Evolutionary conservation across 163 green algal genomes (phyloP).

Genomic region (Botryococcus braunii): DNA sequence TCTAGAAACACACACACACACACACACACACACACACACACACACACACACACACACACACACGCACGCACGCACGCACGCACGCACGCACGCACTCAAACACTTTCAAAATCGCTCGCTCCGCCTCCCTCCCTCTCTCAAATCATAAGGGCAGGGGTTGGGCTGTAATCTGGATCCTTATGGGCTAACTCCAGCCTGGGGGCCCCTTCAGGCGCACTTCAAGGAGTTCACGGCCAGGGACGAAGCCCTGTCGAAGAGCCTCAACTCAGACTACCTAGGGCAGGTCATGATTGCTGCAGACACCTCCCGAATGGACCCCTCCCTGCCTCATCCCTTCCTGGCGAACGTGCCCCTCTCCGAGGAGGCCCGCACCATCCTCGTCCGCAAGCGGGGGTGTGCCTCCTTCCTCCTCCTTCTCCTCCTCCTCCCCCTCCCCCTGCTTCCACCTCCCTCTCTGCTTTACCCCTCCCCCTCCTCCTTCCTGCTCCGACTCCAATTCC

Average conservation of each 20-base stretch:
- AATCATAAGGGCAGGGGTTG: too few species aligned
- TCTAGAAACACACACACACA: too few species aligned
- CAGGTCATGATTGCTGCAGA: conserved; percentile 34
- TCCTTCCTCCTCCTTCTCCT: neutral
- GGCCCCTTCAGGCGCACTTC: conserved; percentile 27
- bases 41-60: too few species aligned
- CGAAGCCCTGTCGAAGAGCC: conserved; percentile 24
- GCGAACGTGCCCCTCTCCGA: conserved; percentile 15
- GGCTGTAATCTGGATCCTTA: neutral
- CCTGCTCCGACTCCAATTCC: too few species aligned
- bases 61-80: neutral
- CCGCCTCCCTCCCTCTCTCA: neutral
- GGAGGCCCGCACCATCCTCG: conserved; percentile 29
- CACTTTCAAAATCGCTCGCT: neutral
- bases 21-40: too few species aligned
- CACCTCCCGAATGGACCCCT: conserved; percentile 15
- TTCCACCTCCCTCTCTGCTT: too few species aligned
- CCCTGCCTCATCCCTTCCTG: conserved; percentile 15
- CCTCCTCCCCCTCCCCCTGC: neutral
- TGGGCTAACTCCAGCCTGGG: neutral
- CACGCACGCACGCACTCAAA: neutral
- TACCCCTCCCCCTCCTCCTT: too few species aligned
- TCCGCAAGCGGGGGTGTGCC: conserved; percentile 35
- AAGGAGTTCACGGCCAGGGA: conserved; percentile 21
- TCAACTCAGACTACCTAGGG: conserved; percentile 45